Base-by-base conservation (phyloP, 2,329 filamentous ascomycete species). In the Aspergillus carbonarius region DNA sequence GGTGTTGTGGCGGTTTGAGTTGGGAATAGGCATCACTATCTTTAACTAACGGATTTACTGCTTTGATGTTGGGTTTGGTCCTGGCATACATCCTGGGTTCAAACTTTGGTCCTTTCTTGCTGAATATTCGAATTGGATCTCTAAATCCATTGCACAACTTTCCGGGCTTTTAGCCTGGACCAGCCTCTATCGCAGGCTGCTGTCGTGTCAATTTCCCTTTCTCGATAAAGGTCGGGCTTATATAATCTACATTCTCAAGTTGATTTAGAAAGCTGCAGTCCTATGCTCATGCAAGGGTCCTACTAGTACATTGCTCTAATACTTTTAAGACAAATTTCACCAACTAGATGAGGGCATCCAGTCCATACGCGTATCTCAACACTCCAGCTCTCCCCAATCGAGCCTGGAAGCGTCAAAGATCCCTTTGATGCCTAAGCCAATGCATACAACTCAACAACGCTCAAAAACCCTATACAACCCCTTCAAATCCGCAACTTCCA, bases 391-490 rank as follows among this genome's bases (percentile, higher is more conserved):
- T 1, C 8, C 23, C 23, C 23, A 3, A 23, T 12, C 30, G 9
- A 32, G 30, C 30, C 30, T 32, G 10, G 2, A 32, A 32, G 4
- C 30, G 9, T 42, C 17, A 10, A 20, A 40, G 9, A 40, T 18
- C 1, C 37, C 1, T 5, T 17, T n/a, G 3, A 9, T 39, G 8
- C 30, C 3, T 35, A 18, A 37, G 15, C 4, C 8, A 30, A 40
- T 5, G 8, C 12, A 32, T 9, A 32, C 18, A 4, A 27, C 54
- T 84, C 74, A 98, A 74, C 95, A 98, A 55, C 95, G 81, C 77
- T 99, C 95, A 81, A 99, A 99, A 2, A 98, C 93, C 47, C 91
- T 82, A 75, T 99, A 99, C 58, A 99, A 72, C 0, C 93, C 92
- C 75, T 96, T 98, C 59, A 98, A 75, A 77, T 96, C 92, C 1